Conservation (phyloP, 1,284 basidiomycete species). For the Cutaneotrichosporon spelunceum region DNA sequence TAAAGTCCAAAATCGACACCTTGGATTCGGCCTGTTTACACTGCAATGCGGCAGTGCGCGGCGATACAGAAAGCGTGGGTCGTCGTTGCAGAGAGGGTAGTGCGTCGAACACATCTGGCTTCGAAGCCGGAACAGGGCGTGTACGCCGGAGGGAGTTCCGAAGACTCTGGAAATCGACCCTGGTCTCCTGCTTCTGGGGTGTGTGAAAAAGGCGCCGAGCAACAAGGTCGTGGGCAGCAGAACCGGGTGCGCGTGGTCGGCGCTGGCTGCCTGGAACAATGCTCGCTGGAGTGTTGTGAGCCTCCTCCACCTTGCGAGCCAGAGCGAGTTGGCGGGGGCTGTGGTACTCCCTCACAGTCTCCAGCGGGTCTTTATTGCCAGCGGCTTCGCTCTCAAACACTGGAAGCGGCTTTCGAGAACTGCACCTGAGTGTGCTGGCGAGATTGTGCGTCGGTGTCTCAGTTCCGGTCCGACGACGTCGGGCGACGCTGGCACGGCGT, state of each 20-base stretch:
- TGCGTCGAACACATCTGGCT: neutral
- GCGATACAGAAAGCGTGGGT: neutral
- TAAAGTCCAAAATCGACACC: neutral
- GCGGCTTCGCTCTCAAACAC: neutral
- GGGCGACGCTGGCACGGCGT: neutral
- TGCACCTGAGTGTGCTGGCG: neutral
- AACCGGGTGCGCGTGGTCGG: neutral
- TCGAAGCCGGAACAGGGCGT: neutral
- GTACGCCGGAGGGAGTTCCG: neutral
- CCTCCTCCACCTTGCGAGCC: neutral
- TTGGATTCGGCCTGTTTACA: neutral
- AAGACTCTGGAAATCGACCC: neutral
- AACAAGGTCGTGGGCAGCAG: too few relatives aligned
- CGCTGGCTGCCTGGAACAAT: neutral
- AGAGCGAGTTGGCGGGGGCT: neutral
- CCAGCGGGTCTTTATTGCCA: neutral
- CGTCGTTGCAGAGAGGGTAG: neutral
- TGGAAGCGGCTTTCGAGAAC: neutral
- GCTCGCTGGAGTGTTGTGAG: neutral
- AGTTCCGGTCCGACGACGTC: neutral
- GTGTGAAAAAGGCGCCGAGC: neutral
- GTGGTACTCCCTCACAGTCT: neutral
- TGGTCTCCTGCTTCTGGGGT: neutral
- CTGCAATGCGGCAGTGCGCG: neutral
- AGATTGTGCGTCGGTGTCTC: neutral